Conservation (phyloP, 495 filamentous ascomycete genomes). For the Penicillium psychrofluorescens region DNA sequence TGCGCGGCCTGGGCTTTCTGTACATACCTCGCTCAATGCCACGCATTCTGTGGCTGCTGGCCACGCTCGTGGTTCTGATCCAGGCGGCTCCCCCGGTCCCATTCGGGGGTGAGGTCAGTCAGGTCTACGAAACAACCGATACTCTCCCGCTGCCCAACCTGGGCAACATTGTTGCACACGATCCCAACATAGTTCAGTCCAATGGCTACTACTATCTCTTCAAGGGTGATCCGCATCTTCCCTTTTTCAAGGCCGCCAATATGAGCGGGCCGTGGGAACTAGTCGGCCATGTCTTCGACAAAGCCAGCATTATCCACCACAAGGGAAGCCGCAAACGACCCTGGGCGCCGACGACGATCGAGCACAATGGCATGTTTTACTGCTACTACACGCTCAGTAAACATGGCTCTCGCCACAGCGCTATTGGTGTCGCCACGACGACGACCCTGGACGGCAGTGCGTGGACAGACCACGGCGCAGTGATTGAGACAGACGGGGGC, state of each 20-base stretch:
- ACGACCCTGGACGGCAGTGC: conserved; percentile 44
- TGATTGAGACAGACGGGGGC: conserved; percentile 32
- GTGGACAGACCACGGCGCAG: conserved; percentile 48
- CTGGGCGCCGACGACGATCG: conserved; percentile 58
- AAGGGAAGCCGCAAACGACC: conserved; percentile 27
- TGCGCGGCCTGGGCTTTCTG: no score
- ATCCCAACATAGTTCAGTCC: conserved; percentile 31
- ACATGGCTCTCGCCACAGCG: conserved; percentile 55
- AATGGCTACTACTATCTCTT: conserved; percentile 33
- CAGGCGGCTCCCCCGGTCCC: no score
- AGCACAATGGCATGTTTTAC: conserved; percentile 54
- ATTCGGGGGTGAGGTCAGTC: not conserved
- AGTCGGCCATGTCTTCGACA: conserved; percentile 31
- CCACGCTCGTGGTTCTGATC: not conserved
- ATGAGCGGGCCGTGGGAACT: conserved; percentile 35
- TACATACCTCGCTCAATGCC: no score
- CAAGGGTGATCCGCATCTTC: conserved; percentile 24
- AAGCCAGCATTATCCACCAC: conserved; percentile 26
- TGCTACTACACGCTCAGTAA: conserved; percentile 64
- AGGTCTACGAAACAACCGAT: conserved; percentile 23
- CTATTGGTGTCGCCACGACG: conserved; percentile 66
- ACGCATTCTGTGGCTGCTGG: not conserved
- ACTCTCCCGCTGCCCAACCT: conserved; percentile 25
- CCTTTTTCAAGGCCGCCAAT: conserved; percentile 23
- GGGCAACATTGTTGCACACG: conserved; percentile 29